Evolutionary conservation across 805 yeast species (phyloP).

Genomic region (Candida jianshihensis): DNA sequence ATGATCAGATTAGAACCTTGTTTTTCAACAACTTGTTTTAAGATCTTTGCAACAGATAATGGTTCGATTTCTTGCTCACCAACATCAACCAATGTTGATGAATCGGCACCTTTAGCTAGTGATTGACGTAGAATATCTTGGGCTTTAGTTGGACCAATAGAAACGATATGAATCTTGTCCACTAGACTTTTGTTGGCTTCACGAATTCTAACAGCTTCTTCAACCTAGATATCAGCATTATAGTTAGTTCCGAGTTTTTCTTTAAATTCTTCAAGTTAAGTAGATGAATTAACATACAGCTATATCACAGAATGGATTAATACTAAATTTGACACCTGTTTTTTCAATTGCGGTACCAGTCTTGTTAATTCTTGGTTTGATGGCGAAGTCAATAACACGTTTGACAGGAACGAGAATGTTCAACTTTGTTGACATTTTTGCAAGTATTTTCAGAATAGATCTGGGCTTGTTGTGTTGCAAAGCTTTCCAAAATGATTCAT

Average conservation of each 20-base stretch:
- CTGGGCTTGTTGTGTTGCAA: too few relatives aligned
- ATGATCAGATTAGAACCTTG: slow-evolving; percentile 72
- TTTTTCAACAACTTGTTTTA: slow-evolving; percentile 64
- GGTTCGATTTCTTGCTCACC: slow-evolving; percentile 79
- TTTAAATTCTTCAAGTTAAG: neutral
- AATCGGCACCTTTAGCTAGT: slow-evolving; percentile 91
- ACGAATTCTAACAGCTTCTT: slow-evolving; percentile 80
- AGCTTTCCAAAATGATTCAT: too few relatives aligned
- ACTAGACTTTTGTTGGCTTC: slow-evolving; percentile 61
- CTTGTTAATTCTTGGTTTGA: slow-evolving; percentile 87
- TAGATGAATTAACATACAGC: slow-evolving; percentile 37
- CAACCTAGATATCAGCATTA: too few relatives aligned
- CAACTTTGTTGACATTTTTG: slow-evolving; percentile 38
- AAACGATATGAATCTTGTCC: slow-evolving; percentile 82
- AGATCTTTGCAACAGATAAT: slow-evolving; percentile 78
- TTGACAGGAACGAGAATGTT: slow-evolving; percentile 89
- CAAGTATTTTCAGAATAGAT: neutral
- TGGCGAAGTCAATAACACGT: slow-evolving; percentile 89
- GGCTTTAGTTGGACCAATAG: slow-evolving; percentile 81
- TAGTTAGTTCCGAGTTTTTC: neutral
- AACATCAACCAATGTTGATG: slow-evolving; percentile 73
- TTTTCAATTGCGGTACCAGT: slow-evolving; percentile 74
- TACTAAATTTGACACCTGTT: slow-evolving; percentile 83
- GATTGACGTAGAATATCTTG: slow-evolving; percentile 87
- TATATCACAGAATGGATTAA: slow-evolving; percentile 96